Evolutionary conservation across 2,329 filamentous ascomycete species (phyloP), one percentile per base, ranked within the genome.

Genomic region (Diatrype stigma): DNA sequence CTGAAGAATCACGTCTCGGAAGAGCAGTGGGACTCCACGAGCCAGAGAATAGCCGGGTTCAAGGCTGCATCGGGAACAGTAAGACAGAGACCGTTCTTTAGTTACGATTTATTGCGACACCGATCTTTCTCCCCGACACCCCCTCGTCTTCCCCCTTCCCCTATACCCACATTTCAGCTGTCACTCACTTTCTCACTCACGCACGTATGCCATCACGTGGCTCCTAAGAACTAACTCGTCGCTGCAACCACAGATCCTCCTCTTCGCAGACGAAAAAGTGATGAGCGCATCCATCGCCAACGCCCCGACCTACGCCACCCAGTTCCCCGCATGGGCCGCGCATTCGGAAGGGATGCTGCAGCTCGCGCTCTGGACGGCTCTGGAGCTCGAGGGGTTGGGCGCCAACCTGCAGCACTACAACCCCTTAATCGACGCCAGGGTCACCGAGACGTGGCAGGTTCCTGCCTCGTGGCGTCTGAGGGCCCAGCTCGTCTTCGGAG

Each of bases 381-480:
- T 96, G 51, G 88, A 92, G 73, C 79, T 85, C 54, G 90, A 94
- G 68, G 90, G 91, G 28, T 81, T 95, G 51, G 90, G 90, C 58
- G 88, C 86, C 67, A 96, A 93, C 78, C 79, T 96, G 48, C 91
- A 96, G 79, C 91, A 96, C 76, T 96, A 96, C 79, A 94, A 90
- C 80, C 90, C 90, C 17, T 71, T 96, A 51, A 82, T 95, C 60
- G 88, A 96, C 72, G 77, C 78, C 57, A 82, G 85, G 74, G 86
- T 91, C 48, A 73, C 79, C 42, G 75, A 72, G 55, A 74, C 82
- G 60, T 96, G 89, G 87, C 78, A 79, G 51, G 62, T 96, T 28
- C 87, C 89, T 42, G 64, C 72, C 19, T 79, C 80, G 61, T 96
- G 91, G 90, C 82, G 81, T 64, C 80, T 96, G 56, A 82, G 86